Percentiles rank a stretch among this genome's conserved stretches.
Evolutionary conservation across 2,329 filamentous ascomycete species (phyloP).

Genomic region (Rutstroemia sydowiana): DNA sequence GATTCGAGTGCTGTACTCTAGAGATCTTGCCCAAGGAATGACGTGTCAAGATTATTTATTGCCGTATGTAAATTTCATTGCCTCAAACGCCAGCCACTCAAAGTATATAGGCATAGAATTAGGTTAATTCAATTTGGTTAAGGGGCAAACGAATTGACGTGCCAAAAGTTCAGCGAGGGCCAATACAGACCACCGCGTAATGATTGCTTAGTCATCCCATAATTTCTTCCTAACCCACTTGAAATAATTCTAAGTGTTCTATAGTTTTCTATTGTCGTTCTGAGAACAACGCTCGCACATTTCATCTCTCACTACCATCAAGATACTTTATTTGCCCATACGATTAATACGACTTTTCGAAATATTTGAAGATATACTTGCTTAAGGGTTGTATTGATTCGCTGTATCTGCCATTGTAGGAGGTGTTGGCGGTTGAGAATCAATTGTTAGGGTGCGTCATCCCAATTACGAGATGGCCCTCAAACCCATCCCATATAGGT

Average conservation of each 20-base stretch:
- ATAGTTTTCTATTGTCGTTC: conserved; percentile 9
- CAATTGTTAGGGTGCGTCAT: neutral
- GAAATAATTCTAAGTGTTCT: neutral
- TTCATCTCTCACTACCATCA: conserved; percentile 2
- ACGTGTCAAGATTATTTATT: too few species aligned
- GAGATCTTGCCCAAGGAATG: too few species aligned
- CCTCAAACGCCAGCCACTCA: too few species aligned
- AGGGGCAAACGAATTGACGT: too few species aligned
- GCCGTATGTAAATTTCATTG: too few species aligned
- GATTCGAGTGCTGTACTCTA: too few species aligned
- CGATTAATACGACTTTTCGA: neutral
- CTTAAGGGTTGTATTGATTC: neutral
- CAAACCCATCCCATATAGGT: neutral
- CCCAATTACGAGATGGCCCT: neutral
- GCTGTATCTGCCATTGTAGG: neutral
- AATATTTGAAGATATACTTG: neutral
- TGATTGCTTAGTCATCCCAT: too few species aligned
- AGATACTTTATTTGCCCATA: neutral
- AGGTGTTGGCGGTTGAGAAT: neutral
- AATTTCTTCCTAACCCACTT: neutral
- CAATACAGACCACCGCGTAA: too few species aligned
- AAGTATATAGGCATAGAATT: too few species aligned
- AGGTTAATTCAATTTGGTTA: too few species aligned
- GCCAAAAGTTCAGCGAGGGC: too few species aligned
- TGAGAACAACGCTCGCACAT: conserved; percentile 12